phyloP scores from a whole-genome alignment of 1,139 yeast species.

The Suhomyces anneliseae region DNA sequence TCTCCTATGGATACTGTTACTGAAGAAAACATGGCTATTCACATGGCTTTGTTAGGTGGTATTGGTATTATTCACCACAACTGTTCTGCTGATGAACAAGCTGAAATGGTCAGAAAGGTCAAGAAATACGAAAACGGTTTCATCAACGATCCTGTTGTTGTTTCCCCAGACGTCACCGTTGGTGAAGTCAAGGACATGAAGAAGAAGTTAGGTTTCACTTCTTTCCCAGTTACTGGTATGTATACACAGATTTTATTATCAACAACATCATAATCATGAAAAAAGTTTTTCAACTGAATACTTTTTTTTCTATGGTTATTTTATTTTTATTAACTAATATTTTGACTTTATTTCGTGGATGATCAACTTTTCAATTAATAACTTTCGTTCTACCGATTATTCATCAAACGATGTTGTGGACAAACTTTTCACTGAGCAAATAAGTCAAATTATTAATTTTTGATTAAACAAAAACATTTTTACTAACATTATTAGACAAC shows the following conservation, averaged over 20 bases:
- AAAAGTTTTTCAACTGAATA: not conserved
- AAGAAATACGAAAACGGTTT: conserved; percentile 97
- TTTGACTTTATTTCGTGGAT: conserved; percentile 45
- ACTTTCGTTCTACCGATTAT: conserved; percentile 99
- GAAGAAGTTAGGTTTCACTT: conserved; percentile 81
- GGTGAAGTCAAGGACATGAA: conserved; percentile 77
- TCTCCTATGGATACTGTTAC: conserved; percentile 99
- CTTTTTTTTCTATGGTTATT: not conserved
- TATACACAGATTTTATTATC: conserved; percentile 19
- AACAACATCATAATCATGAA: conserved; percentile 2
- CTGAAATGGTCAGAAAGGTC: conserved; percentile 96
- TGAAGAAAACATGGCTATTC: conserved; percentile 95
- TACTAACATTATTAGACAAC: conserved; percentile 55
- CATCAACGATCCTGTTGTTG: conserved; percentile 90
- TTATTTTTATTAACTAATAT: conserved; percentile 9
- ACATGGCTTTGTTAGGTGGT: conserved; percentile 98
- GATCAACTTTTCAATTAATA: conserved; percentile 56
- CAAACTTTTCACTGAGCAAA: conserved; percentile 30
- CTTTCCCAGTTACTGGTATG: conserved; percentile 99
- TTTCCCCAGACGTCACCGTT: conserved; percentile 73
- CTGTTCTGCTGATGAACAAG: conserved; percentile 95
- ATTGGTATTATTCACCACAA: conserved; percentile 98
- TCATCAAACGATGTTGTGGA: conserved; percentile 99
- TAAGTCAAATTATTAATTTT: not conserved
- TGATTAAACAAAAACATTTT: not conserved